A percentile compares a stretch with the other conserved stretches of the same genome.
Evolutionary conservation across 116 monocot species (phyloP).

Genomic region (Posidonia oceanica): DNA sequence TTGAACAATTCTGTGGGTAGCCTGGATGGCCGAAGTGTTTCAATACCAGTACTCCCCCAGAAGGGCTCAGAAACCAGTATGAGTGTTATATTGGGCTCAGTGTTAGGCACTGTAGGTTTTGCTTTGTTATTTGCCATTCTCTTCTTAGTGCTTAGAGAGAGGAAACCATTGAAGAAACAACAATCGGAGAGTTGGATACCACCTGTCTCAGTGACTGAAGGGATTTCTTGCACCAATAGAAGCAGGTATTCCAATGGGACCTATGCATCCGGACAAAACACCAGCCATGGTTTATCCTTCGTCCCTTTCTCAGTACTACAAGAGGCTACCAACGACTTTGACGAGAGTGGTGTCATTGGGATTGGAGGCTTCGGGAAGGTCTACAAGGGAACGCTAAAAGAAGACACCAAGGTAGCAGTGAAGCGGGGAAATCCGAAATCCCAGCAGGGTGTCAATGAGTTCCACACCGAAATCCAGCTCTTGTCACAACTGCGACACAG

Average conservation of each 20-base stretch:
- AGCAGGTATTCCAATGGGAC: slow-evolving; percentile 31
- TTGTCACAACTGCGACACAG: slow-evolving; percentile 50
- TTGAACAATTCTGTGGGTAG: slow-evolving; percentile 21
- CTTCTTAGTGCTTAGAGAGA: slow-evolving; percentile 17
- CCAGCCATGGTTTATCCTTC: slow-evolving; percentile 28
- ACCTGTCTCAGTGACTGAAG: slow-evolving; percentile 23
- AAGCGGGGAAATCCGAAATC: slow-evolving; percentile 56
- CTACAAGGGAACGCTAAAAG: slow-evolving; percentile 43
- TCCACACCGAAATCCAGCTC: slow-evolving; percentile 63
- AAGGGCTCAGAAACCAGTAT: slow-evolving; percentile 16
- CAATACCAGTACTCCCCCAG: background rate
- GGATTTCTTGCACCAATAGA: slow-evolving; percentile 24
- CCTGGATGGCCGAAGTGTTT: slow-evolving; percentile 11
- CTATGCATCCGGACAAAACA: slow-evolving; percentile 16
- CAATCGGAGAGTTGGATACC: slow-evolving; percentile 31
- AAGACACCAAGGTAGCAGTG: slow-evolving; percentile 47
- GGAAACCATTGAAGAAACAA: slow-evolving; percentile 14
- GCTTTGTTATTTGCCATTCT: slow-evolving; percentile 14
- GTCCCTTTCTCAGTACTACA: slow-evolving; percentile 33
- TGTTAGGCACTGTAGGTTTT: slow-evolving; percentile 14
- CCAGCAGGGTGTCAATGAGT: slow-evolving; percentile 58
- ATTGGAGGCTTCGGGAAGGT: slow-evolving; percentile 73
- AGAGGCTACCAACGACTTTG: slow-evolving; percentile 58
- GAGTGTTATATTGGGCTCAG: slow-evolving; percentile 28
- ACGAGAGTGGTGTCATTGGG: slow-evolving; percentile 51